Base-by-base conservation (phyloP, 139 green algal genomes). In the Chlorella sp. region DNA sequence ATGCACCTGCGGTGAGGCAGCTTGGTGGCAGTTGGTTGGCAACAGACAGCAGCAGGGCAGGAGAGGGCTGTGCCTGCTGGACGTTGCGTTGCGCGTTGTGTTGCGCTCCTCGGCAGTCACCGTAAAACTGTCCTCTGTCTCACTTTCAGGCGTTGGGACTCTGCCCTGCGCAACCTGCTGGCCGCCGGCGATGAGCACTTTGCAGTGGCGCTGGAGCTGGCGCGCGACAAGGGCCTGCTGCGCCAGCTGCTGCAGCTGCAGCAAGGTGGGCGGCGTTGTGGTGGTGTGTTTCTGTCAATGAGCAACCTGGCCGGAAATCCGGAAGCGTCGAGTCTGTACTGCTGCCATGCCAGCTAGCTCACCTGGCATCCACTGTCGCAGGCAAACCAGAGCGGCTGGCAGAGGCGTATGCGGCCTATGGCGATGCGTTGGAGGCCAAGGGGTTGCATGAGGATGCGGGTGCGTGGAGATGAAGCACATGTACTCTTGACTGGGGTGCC, bases 131-230 rank as follows among this genome's bases (percentile, higher is more conserved):
- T n/a, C n/a, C n/a, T n/a, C n/a, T n/a, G n/a, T n/a, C n/a, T n/a
- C n/a, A n/a, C n/a, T n/a, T n/a, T n/a, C 65, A 69, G 92, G 15
- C 87, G 95, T 4, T 95, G 86, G 73, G 60, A 83, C 1, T 62
- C 26, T 1, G 96, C 96, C 0, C 82, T 99, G 57, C 12, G 38
- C 2, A 73, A 96, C 78, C 75, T 98, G 74, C 74, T 95, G 23
- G 84, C 74, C 1, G 91, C 93, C 0, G 95, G 95, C 9, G 74
- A 67, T 0, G 71, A 78, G 25, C 88, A 94, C 78, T 95, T 96
- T 47, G 78, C 51, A 4, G 78, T 85, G 16, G 91, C 94, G 15
- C 85, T 98, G 36, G 65, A 82, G 18, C 88, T 98, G 28, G 95
- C 94, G 0, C 63, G 69, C 17, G 86, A 95, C 23, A 88, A 95